Base-by-base conservation (phyloP, 176 grass and related monocot species). In the Oryza rufipogon region DNA sequence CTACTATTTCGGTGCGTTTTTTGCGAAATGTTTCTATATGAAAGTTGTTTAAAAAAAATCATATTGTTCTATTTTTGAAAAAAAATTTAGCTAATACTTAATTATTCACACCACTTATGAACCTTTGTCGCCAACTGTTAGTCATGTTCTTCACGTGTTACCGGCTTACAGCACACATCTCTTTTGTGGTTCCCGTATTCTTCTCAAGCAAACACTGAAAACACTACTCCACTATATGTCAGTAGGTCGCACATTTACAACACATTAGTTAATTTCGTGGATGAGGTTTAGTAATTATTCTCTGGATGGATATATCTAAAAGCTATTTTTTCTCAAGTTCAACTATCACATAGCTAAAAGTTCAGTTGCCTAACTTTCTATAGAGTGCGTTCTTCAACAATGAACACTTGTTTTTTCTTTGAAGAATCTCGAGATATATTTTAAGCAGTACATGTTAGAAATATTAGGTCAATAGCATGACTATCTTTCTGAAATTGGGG, bases 101-200 rank as follows among this genome's bases (percentile, higher is more conserved):
- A 26, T 26, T 26, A 26, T 1, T 26, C 26, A 26, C 26, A 26
- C 68, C 86, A 84, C 33, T 60, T 23, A 13, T 61, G 12, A 66
- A 71, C 23, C 54, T 32, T 49, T 79, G 45, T 47, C 14, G 65
- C 7, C 77, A 68, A 39, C 46, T 32, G 34, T 71, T 44, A 32
- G 33, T 17, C 86, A 84, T 84, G 80, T 83, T 72, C 52, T 66
- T 78, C 80, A 87, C 80, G 52, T 39, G 39, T 65, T 39, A 34
- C 30, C 2, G 30, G 30, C 30, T 32, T 32, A 32, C 36, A 61
- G 52, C 70, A 41, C 19, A 42, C 22, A 45, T 8, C 16, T 83
- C 69, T 32, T 30, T 15, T 42, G 20, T 28, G 28, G 5, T 68
- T 34, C 16, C 32, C 60, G 42, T 81, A 13, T 36, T 70, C 14